Percentiles rank a stretch among this genome's conserved stretches.
Evolutionary conservation across 2,329 filamentous ascomycete genomes (phyloP).

Genomic region (Beauveria caledonica): DNA sequence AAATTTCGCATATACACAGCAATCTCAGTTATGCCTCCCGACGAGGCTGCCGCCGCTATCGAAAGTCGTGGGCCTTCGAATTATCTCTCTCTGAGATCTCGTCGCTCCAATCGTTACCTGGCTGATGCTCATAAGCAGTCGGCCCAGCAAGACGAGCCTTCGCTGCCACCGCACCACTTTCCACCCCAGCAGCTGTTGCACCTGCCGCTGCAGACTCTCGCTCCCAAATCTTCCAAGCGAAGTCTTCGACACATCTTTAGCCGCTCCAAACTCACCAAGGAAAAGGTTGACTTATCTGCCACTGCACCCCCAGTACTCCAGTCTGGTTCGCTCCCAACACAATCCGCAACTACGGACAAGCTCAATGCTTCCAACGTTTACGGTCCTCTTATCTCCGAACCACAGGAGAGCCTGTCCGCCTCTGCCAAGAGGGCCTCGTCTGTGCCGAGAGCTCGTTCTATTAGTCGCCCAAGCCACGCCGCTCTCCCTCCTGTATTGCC

Average conservation of each 20-base stretch:
- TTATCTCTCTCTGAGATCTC: conserved; percentile 11
- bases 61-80: conserved; percentile 5
- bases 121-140: conserved; percentile 4
- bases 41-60: background rate
- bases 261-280: conserved; percentile 10
- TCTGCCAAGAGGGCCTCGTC: background rate
- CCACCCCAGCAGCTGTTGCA: background rate
- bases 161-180: background rate
- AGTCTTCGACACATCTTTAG: conserved; percentile 11
- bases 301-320: background rate
- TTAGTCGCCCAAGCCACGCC: background rate
- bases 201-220: background rate
- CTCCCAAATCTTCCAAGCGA: conserved; percentile 1
- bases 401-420: background rate
- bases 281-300: background rate
- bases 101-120: conserved; percentile 1
- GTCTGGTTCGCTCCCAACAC: background rate
- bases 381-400: background rate
- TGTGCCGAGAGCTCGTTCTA: background rate
- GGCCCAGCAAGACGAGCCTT: background rate
- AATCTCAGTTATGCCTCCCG: conserved; percentile 3
- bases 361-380: background rate
- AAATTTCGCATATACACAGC: background rate
- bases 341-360: background rate
- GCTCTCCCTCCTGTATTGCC: background rate